A percentile compares a stretch with the other conserved stretches of the same genome.
phyloP scores from a whole-genome alignment of 768 basidiomycete species.

The Rickenella mellea region DNA sequence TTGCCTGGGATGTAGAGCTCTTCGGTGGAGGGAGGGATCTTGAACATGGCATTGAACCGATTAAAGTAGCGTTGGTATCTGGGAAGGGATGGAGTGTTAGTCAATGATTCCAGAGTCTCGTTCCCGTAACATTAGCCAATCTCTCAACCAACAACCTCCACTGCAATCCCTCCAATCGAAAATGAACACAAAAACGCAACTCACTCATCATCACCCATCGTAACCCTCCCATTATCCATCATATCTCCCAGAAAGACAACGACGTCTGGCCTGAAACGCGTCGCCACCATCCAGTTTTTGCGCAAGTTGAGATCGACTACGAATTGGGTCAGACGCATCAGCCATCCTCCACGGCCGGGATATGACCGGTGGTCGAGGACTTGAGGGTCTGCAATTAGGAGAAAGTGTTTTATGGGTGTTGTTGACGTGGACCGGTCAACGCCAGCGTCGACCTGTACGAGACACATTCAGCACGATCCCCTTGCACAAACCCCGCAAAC shows the following conservation, averaged over 20 bases:
- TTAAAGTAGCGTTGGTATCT: conserved; percentile 69
- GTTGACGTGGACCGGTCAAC: too few relatives aligned
- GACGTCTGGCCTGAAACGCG: conserved; percentile 51
- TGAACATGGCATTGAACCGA: conserved; percentile 68
- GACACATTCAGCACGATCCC: too few relatives aligned
- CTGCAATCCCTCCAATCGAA: not conserved
- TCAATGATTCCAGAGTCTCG: not conserved
- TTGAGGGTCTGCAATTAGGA: conserved; percentile 87
- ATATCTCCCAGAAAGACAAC: conserved; percentile 87
- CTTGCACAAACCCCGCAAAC: too few relatives aligned
- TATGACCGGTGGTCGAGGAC: conserved; percentile 72
- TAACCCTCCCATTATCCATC: conserved; percentile 75
- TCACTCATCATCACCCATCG: conserved; percentile 60
- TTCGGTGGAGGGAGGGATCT: conserved; percentile 34
- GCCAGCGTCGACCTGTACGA: too few relatives aligned
- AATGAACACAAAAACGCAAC: conserved; percentile 19
- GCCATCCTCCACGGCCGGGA: conserved; percentile 41
- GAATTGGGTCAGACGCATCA: conserved; percentile 51
- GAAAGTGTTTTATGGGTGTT: conserved; percentile 48
- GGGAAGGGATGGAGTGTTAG: not conserved
- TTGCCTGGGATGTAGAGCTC: conserved; percentile 81
- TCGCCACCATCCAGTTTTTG: conserved; percentile 72
- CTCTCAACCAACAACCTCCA: too few relatives aligned
- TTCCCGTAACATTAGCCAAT: not conserved
- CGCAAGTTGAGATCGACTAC: conserved; percentile 76